A percentile compares a stretch with the other conserved stretches of the same genome.
Conservation (phyloP, 257 asterid species). For the Solanum medicagineum region DNA sequence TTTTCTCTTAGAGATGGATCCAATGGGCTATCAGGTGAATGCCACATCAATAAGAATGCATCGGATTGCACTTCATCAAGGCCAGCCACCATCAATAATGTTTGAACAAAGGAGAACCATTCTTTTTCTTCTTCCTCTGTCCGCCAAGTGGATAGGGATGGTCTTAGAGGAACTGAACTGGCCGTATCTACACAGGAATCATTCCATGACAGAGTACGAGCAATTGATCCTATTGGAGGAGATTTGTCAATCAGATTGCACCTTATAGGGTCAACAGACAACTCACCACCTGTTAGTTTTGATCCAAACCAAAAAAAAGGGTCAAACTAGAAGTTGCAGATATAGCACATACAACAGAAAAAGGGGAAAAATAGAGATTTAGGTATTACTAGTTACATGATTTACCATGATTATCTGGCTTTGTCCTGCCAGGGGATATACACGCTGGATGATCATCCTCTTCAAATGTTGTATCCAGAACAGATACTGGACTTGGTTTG, state of each 20-base stretch:
- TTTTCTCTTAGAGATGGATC: constrained; percentile 72
- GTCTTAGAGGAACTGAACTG: constrained; percentile 39
- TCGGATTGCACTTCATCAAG: constrained; percentile 39
- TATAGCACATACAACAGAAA: neutral
- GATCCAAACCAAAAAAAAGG: neutral
- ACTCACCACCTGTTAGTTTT: constrained; percentile 36
- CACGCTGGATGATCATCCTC: constrained; percentile 42
- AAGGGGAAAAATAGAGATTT: neutral
- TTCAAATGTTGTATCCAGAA: constrained; percentile 59
- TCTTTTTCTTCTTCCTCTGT: constrained; percentile 58
- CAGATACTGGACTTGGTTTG: constrained; percentile 90
- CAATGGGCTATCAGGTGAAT: constrained; percentile 68
- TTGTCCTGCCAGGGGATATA: constrained; percentile 24
- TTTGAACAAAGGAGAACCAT: constrained; percentile 46
- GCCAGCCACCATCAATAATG: constrained; percentile 52
- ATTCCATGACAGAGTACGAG: constrained; percentile 69
- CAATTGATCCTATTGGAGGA: constrained; percentile 90
- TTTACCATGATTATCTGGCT: constrained; percentile 40
- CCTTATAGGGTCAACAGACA: constrained; percentile 19
- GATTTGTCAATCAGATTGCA: constrained; percentile 84
- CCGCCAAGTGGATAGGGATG: constrained; percentile 24
- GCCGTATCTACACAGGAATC: constrained; percentile 52
- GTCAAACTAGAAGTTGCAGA: neutral
- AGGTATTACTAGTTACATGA: neutral
- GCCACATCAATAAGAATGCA: constrained; percentile 47